Conservation (phyloP, 495 filamentous ascomycete species). For the Pyronema omphalodes region DNA sequence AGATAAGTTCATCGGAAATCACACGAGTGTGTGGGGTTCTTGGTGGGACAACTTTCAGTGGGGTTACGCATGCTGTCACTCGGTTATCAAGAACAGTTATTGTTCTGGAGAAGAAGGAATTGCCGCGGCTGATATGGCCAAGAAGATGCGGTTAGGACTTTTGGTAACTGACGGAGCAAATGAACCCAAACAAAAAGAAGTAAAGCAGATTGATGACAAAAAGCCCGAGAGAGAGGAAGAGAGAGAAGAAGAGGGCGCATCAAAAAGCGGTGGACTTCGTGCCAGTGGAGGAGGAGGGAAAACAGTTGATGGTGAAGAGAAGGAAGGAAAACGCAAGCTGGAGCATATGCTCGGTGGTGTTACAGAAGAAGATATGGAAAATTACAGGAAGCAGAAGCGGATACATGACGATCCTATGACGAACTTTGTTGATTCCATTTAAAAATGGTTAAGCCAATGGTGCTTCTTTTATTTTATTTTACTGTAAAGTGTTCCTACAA, state of each 20-base stretch:
- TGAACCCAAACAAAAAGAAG: slow-evolving; percentile 39
- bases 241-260: slow-evolving; percentile 19
- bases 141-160: slow-evolving; percentile 21
- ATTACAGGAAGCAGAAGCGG: slow-evolving; percentile 53
- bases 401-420: slow-evolving; percentile 74
- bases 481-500: too few species aligned
- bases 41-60: slow-evolving; percentile 94
- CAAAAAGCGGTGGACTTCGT: slow-evolving; percentile 25
- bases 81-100: slow-evolving; percentile 84
- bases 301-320: slow-evolving; percentile 7
- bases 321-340: slow-evolving; percentile 44
- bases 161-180: slow-evolving; percentile 30
- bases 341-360: slow-evolving; percentile 60
- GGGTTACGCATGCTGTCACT: slow-evolving; percentile 96
- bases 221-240: slow-evolving; percentile 14
- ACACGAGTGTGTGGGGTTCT: slow-evolving; percentile 84
- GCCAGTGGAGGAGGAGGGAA: slow-evolving; percentile 7
- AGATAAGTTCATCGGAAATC: slow-evolving; percentile 75
- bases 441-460: background rate
- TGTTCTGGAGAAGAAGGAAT: slow-evolving; percentile 50
- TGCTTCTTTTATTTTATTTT: too few species aligned
- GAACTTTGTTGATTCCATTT: slow-evolving; percentile 31
- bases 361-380: slow-evolving; percentile 65
- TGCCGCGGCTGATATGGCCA: slow-evolving; percentile 15
- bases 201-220: slow-evolving; percentile 26